Percentiles rank a stretch among this genome's conserved stretches.
phyloP scores from a whole-genome alignment of 2,329 filamentous ascomycete species.

The Madurella mycetomatis region DNA sequence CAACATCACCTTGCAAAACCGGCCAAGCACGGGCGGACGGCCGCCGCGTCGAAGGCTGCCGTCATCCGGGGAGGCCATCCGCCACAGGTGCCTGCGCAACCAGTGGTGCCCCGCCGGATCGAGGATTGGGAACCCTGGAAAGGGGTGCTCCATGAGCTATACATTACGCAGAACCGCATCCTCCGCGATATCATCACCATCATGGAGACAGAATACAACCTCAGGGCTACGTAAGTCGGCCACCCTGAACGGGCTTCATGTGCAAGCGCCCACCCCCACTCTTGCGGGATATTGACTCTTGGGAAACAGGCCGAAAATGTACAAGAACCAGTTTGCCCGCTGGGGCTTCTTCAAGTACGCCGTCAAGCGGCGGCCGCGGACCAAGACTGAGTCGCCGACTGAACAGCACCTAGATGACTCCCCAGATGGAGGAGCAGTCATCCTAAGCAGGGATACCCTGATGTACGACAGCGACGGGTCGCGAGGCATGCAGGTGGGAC shows the following conservation, averaged over 20 bases:
- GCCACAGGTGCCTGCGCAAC: constrained; percentile 7
- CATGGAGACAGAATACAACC: constrained; percentile 24
- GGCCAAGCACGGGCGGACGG: constrained; percentile 1
- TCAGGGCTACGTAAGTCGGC: constrained; percentile 24
- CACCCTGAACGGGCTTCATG: background rate
- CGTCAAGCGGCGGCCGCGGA: constrained; percentile 20
- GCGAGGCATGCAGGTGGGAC: constrained; percentile 19
- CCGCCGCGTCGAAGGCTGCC: background rate
- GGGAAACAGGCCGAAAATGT: constrained; percentile 24
- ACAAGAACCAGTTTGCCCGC: constrained; percentile 26
- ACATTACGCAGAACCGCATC: constrained; percentile 26
- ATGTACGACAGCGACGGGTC: constrained; percentile 16
- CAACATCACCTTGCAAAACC: background rate
- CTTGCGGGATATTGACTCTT: background rate
- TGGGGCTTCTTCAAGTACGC: constrained; percentile 28
- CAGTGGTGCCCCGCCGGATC: constrained; percentile 19
- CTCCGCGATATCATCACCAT: constrained; percentile 24
- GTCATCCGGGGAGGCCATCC: background rate
- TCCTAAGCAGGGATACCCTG: constrained; percentile 4
- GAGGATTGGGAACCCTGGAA: constrained; percentile 28
- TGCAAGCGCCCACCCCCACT: no score
- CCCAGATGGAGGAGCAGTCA: constrained; percentile 2
- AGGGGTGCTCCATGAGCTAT: constrained; percentile 21
- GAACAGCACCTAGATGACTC: constrained; percentile 9
- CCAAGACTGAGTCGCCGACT: constrained; percentile 9